Evolutionary conservation across 2,329 filamentous ascomycete species (phyloP).

Genomic region (Ascocoryne sarcoides): DNA sequence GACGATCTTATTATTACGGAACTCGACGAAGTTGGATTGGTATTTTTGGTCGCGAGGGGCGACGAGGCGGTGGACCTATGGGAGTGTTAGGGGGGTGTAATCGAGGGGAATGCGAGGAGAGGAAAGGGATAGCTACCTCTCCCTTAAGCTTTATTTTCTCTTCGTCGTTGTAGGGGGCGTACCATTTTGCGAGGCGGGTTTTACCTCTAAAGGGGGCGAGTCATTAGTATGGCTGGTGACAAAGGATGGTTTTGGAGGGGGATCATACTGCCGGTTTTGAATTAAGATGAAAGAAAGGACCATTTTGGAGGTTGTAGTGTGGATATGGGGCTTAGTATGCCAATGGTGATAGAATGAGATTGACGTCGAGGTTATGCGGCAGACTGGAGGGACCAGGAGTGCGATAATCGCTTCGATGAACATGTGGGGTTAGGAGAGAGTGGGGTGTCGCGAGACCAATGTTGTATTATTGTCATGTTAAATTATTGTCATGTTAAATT

Average conservation of each 20-base stretch:
- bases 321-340: not conserved
- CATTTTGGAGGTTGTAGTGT: slow-evolving; percentile 19
- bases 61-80: slow-evolving; percentile 93
- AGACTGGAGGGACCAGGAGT: not conserved
- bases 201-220: slow-evolving; percentile 76
- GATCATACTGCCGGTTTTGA: slow-evolving; percentile 71
- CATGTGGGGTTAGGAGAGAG: too few relatives aligned
- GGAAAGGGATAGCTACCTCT: slow-evolving; percentile 52
- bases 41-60: slow-evolving; percentile 98
- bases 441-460: too few relatives aligned
- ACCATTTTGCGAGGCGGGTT: slow-evolving; percentile 97
- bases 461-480: too few relatives aligned
- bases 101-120: not conserved
- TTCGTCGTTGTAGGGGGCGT: slow-evolving; percentile 95
- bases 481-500: too few relatives aligned
- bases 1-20: slow-evolving; percentile 89
- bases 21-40: slow-evolving; percentile 98
- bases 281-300: slow-evolving; percentile 83
- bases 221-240: slow-evolving; percentile 3
- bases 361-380: not conserved
- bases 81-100: slow-evolving; percentile 1
- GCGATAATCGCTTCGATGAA: too few relatives aligned
- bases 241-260: not conserved
- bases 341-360: not conserved
- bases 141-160: slow-evolving; percentile 99